Conservation (phyloP, 176 grass and related monocot species). For the Hsuehochloa calcarea region DNA sequence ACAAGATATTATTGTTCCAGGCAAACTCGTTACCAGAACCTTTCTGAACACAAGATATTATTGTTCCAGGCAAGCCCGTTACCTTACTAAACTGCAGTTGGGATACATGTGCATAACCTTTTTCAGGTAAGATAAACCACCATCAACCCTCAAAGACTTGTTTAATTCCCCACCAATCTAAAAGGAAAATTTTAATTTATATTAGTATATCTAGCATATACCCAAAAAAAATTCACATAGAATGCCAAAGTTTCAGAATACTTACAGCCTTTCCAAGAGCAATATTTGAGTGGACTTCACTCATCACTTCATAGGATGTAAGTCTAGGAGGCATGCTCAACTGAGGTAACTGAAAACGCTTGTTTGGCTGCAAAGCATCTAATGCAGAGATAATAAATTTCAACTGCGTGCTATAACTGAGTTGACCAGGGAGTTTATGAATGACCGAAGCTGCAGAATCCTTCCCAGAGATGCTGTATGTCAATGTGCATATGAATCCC, state of each 20-base stretch:
- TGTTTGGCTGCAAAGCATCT: slow-evolving; percentile 81
- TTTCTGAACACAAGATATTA: background rate
- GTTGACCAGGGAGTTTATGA: slow-evolving; percentile 68
- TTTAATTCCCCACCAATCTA: slow-evolving; percentile 53
- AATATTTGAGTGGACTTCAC: slow-evolving; percentile 84
- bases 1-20: background rate
- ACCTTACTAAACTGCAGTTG: slow-evolving; percentile 81
- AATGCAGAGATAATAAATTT: slow-evolving; percentile 77
- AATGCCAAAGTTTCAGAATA: slow-evolving; percentile 15
- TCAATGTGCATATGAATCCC: slow-evolving; percentile 82
- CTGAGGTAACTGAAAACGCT: slow-evolving; percentile 57
- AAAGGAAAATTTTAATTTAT: slow-evolving; percentile 10
- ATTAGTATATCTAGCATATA: slow-evolving; percentile 22
- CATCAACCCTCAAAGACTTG: slow-evolving; percentile 48
- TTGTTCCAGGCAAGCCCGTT: slow-evolving; percentile 24
- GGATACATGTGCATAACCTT: slow-evolving; percentile 94
- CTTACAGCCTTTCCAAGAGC: slow-evolving; percentile 88
- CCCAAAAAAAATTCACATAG: background rate
- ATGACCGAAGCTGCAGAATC: slow-evolving; percentile 61
- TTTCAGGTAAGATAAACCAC: slow-evolving; percentile 69
- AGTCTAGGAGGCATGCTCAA: slow-evolving; percentile 52
- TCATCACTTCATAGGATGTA: slow-evolving; percentile 58
- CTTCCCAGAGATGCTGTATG: slow-evolving; percentile 72
- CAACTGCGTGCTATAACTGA: slow-evolving; percentile 56
- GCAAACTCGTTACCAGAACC: slow-evolving; percentile 48